Conservation (phyloP, 352 stramenopile genomes). For the Phytophthora idaei region DNA sequence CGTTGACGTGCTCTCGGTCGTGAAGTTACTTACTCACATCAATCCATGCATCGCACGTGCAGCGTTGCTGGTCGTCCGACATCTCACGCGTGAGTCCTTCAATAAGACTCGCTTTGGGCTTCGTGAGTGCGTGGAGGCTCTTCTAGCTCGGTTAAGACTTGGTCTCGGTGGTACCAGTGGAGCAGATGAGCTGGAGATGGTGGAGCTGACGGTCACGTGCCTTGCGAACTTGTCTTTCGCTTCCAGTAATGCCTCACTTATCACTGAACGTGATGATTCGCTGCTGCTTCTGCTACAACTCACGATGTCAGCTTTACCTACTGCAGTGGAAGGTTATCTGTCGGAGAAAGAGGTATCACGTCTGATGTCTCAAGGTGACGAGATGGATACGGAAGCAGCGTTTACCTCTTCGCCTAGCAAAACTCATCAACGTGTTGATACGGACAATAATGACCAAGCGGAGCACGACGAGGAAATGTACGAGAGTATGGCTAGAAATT, state of each 20-base stretch:
- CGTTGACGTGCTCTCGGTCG: slow-evolving; percentile 65
- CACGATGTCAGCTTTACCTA: slow-evolving; percentile 42
- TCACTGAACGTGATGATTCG: slow-evolving; percentile 40
- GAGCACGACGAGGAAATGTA: slow-evolving; percentile 32
- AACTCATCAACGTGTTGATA: not conserved
- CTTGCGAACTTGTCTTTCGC: slow-evolving; percentile 76
- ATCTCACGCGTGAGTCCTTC: slow-evolving; percentile 79
- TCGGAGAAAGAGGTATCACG: slow-evolving; percentile 35
- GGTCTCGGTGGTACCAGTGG: slow-evolving; percentile 24
- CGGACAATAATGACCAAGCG: slow-evolving; percentile 8
- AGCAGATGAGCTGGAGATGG: slow-evolving; percentile 66
- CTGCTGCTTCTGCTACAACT: slow-evolving; percentile 58
- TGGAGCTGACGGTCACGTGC: slow-evolving; percentile 67
- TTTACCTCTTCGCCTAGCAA: not conserved
- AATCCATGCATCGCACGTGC: slow-evolving; percentile 66
- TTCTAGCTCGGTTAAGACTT: slow-evolving; percentile 50
- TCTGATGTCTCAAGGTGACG: slow-evolving; percentile 12
- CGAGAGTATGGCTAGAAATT: slow-evolving; percentile 21
- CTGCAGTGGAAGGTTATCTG: slow-evolving; percentile 53
- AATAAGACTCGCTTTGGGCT: slow-evolving; percentile 80
- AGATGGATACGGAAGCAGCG: not conserved
- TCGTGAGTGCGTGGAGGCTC: slow-evolving; percentile 54
- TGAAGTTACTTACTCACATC: slow-evolving; percentile 64
- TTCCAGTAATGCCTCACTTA: slow-evolving; percentile 45
- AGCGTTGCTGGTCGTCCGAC: slow-evolving; percentile 53